Conservation (phyloP, 371 early-diverging fungal species). For the Ordospora pajunii region DNA sequence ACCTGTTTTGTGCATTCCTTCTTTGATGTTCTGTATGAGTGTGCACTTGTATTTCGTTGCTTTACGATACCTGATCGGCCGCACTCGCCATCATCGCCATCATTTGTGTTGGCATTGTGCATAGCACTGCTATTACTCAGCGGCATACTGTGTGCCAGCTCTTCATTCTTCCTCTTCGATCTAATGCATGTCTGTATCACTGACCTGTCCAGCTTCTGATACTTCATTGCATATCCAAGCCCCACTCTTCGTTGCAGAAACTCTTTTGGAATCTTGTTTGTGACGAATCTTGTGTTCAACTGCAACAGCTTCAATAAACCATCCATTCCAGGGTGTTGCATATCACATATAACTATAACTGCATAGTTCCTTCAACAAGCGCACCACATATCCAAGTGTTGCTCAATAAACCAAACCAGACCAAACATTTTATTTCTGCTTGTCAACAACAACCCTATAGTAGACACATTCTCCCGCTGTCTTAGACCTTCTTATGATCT, state of each 20-base stretch:
- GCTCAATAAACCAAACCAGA: not conserved
- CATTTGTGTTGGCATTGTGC: no score
- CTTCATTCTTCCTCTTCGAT: not conserved
- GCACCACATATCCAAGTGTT: no score
- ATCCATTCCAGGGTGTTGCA: not conserved
- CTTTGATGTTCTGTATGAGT: no score
- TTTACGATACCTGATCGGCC: no score
- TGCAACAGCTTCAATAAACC: not conserved
- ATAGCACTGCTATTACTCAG: no score
- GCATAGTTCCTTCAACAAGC: no score
- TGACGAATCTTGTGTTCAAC: constrained; percentile 15
- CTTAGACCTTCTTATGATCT: constrained; percentile 84
- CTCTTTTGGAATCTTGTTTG: not conserved
- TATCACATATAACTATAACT: no score
- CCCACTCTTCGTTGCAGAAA: constrained; percentile 27
- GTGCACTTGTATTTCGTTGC: no score
- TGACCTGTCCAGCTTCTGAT: not conserved
- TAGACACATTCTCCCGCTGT: constrained; percentile 89
- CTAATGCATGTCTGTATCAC: not conserved
- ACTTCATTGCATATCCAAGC: constrained; percentile 22
- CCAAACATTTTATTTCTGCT: not conserved
- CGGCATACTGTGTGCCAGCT: no score
- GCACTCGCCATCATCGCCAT: no score
- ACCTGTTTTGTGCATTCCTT: no score
- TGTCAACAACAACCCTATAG: constrained; percentile 66